Evolutionary conservation across 805 yeast species (phyloP), one percentile per base, ranked within the genome.

Genomic region (Nakazawaea holstii): DNA sequence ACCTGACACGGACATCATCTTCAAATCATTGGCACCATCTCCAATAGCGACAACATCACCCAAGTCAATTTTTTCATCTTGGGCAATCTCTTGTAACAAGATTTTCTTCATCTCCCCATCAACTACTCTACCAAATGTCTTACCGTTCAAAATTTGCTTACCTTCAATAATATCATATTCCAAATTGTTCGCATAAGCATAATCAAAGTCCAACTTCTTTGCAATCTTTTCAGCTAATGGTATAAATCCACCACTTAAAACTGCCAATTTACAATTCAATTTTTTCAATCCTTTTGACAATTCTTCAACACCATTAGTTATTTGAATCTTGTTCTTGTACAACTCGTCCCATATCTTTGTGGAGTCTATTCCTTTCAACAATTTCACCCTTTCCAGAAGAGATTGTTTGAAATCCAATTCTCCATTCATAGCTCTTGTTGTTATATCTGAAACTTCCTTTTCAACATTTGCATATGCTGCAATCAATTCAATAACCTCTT

Each of bases 381-480:
- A 71, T 17, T 68, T 65, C 8, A 89, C 97, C 48, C 99, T 77
- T 60, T 79, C 79, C 1, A 72, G 71, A 41, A 94, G 69, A 0
- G 96, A 87, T 55, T 86, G 87, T 52, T 78, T 80, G 72, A 94
- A 94, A 62, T 94, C 98, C 15, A 94, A 70, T 60, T 92, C 96
- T 27, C 97, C 97, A 57, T 92, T 91, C 99, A 94, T 94, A 17
- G 99, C 98, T 26, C 88, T 74, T 35, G 85, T 88, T 2, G 99
- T 94, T 56, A 94, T 91, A 29, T 75, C 85, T 5, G 92, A 86
- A 6, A 94, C 99, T 62, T 88, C 73, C 6, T 75, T 80, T 59
- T 94, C 97, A 31, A 94, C 95, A 54, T 78, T 75, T n/a, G 97
- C 98, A 57, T 87, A 84, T 0, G 89, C 89, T 2, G 99, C 99